Percentiles rank a stretch among this genome's conserved stretches.
phyloP scores from a whole-genome alignment of 768 basidiomycete species.

The Tylopilus plumbeoviolaceoides region DNA sequence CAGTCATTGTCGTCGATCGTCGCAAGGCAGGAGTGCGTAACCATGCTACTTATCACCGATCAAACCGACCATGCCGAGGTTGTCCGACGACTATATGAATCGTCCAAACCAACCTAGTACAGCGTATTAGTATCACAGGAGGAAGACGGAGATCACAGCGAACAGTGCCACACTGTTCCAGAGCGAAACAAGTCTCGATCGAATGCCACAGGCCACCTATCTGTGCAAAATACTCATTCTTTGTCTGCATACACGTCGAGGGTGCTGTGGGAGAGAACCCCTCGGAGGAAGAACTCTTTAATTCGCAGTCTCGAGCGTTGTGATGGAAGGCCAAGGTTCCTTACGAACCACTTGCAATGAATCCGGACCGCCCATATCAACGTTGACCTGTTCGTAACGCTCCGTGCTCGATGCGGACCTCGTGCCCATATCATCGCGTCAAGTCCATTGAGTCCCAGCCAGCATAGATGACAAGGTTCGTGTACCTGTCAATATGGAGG shows the following conservation, averaged over 20 bases:
- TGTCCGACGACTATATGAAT: background rate
- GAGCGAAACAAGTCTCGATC: background rate
- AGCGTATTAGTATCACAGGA: background rate
- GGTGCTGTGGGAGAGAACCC: constrained; percentile 7
- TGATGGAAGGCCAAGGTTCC: constrained; percentile 4
- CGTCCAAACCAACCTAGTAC: background rate
- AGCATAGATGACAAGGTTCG: constrained; percentile 1
- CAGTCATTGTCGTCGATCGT: constrained; percentile 6
- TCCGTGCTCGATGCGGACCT: constrained; percentile 1
- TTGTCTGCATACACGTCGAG: background rate
- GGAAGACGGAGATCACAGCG: background rate
- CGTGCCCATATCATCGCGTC: background rate
- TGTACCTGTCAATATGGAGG: constrained; percentile 18
- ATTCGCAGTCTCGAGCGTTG: background rate
- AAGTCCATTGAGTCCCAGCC: background rate
- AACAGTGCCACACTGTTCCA: background rate
- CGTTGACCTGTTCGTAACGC: background rate
- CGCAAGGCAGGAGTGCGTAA: constrained; percentile 9
- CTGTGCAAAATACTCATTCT: background rate
- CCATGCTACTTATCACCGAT: constrained; percentile 3
- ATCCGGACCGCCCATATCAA: constrained; percentile 4
- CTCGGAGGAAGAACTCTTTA: constrained; percentile 8
- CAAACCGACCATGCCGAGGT: background rate
- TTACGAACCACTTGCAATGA: background rate
- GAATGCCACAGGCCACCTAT: background rate